These are phyloP conservation scores for Candida mesenterica DNA, from an alignment of 1,139 yeast species.

Conservation along the genomic window DNA sequence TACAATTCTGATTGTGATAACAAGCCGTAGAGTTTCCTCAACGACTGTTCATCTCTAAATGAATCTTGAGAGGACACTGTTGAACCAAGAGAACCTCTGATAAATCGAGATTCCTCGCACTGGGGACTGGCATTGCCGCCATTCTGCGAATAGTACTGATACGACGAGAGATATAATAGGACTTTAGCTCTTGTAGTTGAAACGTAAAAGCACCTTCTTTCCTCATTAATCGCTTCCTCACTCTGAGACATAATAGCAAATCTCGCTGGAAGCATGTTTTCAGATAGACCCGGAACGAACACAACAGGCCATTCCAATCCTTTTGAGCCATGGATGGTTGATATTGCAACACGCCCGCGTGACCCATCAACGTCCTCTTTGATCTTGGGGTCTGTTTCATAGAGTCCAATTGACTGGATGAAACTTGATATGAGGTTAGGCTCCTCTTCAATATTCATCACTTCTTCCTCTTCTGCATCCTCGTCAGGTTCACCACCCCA, in stretches of 20 bases:
- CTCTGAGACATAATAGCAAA: conserved; percentile 35
- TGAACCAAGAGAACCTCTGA: conserved; percentile 15
- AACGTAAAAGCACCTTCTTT: conserved; percentile 80
- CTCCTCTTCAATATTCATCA: conserved; percentile 1
- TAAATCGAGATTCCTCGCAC: conserved; percentile 31
- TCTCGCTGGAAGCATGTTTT: conserved; percentile 56
- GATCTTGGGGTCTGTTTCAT: conserved; percentile 26
- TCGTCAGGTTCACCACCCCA: conserved; percentile 17
- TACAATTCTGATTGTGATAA: conserved; percentile 11
- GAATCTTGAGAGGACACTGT: conserved; percentile 17
- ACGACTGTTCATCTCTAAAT: conserved; percentile 15
- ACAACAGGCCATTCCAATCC: conserved; percentile 96
- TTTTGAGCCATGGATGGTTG: conserved; percentile 89
- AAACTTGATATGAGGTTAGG: conserved; percentile 50
- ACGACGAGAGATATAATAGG: conserved; percentile 37
- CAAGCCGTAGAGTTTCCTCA: conserved; percentile 19
- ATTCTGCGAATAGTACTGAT: conserved; percentile 11
- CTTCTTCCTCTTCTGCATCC: conserved; percentile 8
- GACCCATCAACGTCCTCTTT: conserved; percentile 15
- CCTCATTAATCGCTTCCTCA: conserved; percentile 58
- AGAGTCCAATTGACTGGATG: conserved; percentile 61
- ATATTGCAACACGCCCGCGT: conserved; percentile 37
- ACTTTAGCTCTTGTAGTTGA: conserved; percentile 81
- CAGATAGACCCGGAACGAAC: conserved; percentile 69
- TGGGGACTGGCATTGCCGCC: background rate